Percentiles rank a stretch among this genome's conserved stretches.
Evolutionary conservation across 1,284 basidiomycete genomes (phyloP).

Genomic region (Rhodotorula sp.): DNA sequence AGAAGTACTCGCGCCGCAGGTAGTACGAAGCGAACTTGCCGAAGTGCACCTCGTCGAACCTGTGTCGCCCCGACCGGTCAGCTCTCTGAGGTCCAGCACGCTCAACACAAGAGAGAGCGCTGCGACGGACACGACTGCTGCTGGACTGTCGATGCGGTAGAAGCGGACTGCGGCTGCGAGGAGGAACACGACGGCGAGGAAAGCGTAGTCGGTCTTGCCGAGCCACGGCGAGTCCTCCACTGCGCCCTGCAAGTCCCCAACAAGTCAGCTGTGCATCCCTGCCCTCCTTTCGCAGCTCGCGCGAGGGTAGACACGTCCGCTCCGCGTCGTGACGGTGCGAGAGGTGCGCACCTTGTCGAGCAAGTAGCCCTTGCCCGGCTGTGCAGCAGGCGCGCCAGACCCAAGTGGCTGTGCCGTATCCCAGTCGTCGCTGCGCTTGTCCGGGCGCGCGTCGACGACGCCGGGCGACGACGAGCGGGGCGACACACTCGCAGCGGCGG

Average conservation of each 20-base stretch:
- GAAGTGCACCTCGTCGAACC: constrained; percentile 93
- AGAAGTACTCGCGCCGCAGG: constrained; percentile 89
- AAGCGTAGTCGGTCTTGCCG: constrained; percentile 28
- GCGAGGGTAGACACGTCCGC: neutral
- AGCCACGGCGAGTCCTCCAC: constrained; percentile 25
- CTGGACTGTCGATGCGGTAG: constrained; percentile 89
- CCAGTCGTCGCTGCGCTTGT: constrained; percentile 34
- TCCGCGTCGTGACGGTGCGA: too few relatives aligned
- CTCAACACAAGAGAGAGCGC: too few relatives aligned
- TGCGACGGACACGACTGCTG: constrained; percentile 82
- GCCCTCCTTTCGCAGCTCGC: neutral
- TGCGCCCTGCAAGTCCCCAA: constrained; percentile 3
- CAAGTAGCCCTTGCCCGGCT: constrained; percentile 3
- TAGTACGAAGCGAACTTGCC: constrained; percentile 81
- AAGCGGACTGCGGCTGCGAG: constrained; percentile 66
- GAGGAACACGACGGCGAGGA: constrained; percentile 35
- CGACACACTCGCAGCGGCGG: neutral
- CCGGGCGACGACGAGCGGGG: neutral
- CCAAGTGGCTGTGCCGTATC: neutral
- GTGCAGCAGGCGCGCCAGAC: neutral
- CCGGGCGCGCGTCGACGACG: constrained; percentile 4
- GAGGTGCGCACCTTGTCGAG: constrained; percentile 25
- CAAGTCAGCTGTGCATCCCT: neutral
- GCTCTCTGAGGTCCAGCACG: neutral
- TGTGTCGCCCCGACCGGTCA: constrained; percentile 48